Conservation (phyloP, 441 rosid species). For the Erodium chrysanthum region DNA sequence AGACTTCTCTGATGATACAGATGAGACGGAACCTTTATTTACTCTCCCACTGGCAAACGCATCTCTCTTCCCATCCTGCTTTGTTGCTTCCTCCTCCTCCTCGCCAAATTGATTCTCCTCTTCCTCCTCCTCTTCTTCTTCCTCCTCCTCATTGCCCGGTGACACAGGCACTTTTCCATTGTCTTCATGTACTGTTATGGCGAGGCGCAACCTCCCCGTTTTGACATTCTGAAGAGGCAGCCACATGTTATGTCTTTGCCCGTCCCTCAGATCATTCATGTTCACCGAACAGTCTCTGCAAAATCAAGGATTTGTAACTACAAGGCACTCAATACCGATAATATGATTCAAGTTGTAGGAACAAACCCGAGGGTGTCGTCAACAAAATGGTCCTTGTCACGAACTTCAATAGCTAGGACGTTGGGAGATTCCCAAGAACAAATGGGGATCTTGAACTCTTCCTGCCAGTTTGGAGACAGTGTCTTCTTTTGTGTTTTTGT, state of each 20-base stretch:
- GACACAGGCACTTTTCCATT: slow-evolving; percentile 33
- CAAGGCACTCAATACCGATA: background rate
- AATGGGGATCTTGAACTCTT: slow-evolving; percentile 73
- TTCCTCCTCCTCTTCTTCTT: slow-evolving; percentile 21
- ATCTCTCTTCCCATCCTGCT: slow-evolving; percentile 36
- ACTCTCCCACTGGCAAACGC: slow-evolving; percentile 28
- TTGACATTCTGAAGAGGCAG: slow-evolving; percentile 64
- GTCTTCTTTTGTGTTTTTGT: slow-evolving; percentile 64
- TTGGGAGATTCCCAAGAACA: slow-evolving; percentile 63
- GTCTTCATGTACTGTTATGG: slow-evolving; percentile 52
- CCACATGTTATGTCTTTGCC: slow-evolving; percentile 76
- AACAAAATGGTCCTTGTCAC: slow-evolving; percentile 67
- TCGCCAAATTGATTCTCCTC: slow-evolving; percentile 23
- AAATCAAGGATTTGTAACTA: slow-evolving; percentile 9
- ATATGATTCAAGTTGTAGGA: slow-evolving; percentile 2
- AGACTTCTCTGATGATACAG: slow-evolving; percentile 38
- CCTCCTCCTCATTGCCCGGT: slow-evolving; percentile 4
- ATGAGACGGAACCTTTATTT: slow-evolving; percentile 40
- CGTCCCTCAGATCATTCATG: slow-evolving; percentile 52
- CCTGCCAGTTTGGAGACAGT: slow-evolving; percentile 76
- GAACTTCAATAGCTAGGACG: slow-evolving; percentile 56
- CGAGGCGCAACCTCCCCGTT: slow-evolving; percentile 76
- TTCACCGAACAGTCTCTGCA: slow-evolving; percentile 60
- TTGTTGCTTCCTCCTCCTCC: slow-evolving; percentile 33
- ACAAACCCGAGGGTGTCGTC: slow-evolving; percentile 83